A percentile compares a stretch with the other conserved stretches of the same genome.
Evolutionary conservation across 2,329 filamentous ascomycete genomes (phyloP).

Genomic region (Cytospora piceae): DNA sequence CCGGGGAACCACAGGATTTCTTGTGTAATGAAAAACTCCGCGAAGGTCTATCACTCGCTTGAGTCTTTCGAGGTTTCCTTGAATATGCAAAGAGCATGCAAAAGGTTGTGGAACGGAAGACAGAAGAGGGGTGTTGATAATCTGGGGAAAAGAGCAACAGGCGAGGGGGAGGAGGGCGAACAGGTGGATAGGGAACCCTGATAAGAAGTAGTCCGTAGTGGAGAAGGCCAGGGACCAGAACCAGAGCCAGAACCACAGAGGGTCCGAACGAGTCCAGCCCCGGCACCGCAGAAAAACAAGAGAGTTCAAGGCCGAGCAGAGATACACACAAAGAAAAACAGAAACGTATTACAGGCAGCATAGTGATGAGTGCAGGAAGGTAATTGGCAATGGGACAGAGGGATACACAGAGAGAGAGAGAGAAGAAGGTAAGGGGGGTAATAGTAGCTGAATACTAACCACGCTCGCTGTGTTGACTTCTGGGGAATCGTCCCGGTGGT

Average conservation of each 20-base stretch:
- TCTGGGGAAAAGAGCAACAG: constrained; percentile 20
- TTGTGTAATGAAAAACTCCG: constrained; percentile 9
- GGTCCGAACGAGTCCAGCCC: constrained; percentile 6
- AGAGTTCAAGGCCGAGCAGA: neutral
- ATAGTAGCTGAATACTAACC: constrained; percentile 19
- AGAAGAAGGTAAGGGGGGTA: neutral
- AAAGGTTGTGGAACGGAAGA: constrained; percentile 22
- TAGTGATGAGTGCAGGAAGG: neutral
- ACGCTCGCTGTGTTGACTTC: constrained; percentile 17
- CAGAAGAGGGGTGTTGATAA: constrained; percentile 18
- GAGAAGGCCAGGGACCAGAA: constrained; percentile 18
- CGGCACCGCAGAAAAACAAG: neutral
- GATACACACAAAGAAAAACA: constrained; percentile 2
- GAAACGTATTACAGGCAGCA: neutral
- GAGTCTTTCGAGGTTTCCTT: constrained; percentile 4
- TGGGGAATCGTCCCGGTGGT: constrained; percentile 3
- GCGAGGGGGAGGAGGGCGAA: constrained; percentile 21
- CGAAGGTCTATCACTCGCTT: constrained; percentile 8
- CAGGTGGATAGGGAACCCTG: constrained; percentile 13
- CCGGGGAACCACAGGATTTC: constrained; percentile 8
- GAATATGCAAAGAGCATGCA: constrained; percentile 14
- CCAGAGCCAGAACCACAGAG: constrained; percentile 4
- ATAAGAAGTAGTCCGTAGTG: constrained; percentile 13
- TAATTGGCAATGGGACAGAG: neutral
- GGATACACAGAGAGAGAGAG: neutral